Conservation (phyloP, 805 yeast species). For the Debaryomyces hansenii region DNA sequence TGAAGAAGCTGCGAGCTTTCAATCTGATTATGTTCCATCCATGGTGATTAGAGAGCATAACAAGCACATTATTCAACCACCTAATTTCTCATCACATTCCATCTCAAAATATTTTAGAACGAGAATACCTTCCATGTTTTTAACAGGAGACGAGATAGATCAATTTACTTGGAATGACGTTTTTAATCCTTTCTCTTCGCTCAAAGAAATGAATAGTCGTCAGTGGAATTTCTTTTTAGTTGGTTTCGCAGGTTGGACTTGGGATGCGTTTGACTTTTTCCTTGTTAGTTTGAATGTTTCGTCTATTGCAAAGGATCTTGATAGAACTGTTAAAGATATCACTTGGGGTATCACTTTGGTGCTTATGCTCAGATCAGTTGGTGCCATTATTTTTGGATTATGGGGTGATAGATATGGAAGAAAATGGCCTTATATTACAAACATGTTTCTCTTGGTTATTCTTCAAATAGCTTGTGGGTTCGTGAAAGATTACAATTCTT, state of each 20-base stretch:
- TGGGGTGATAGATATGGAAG: constrained; percentile 66
- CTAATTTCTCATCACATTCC: constrained; percentile 17
- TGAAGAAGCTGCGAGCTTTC: too few relatives aligned
- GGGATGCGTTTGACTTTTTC: constrained; percentile 75
- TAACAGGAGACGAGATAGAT: constrained; percentile 45
- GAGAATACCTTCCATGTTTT: constrained; percentile 48
- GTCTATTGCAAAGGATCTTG: constrained; percentile 49
- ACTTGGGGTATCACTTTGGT: constrained; percentile 77
- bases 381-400: constrained; percentile 66
- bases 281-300: constrained; percentile 56
- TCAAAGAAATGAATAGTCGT: constrained; percentile 31
- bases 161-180: constrained; percentile 21
- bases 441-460: constrained; percentile 50
- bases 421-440: constrained; percentile 61
- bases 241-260: constrained; percentile 67
- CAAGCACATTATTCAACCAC: constrained; percentile 7
- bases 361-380: constrained; percentile 69
- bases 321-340: constrained; percentile 45
- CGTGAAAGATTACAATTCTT: constrained; percentile 56
- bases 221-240: constrained; percentile 61
- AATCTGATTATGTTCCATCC: too few relatives aligned
- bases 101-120: constrained; percentile 40
- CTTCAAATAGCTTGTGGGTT: constrained; percentile 70
- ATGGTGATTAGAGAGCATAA: neutral
- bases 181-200: constrained; percentile 46